These are phyloP conservation scores for Fusarium sp. DNA, from an alignment of 2,329 filamentous ascomycete genomes.

Conservation along the genomic window DNA sequence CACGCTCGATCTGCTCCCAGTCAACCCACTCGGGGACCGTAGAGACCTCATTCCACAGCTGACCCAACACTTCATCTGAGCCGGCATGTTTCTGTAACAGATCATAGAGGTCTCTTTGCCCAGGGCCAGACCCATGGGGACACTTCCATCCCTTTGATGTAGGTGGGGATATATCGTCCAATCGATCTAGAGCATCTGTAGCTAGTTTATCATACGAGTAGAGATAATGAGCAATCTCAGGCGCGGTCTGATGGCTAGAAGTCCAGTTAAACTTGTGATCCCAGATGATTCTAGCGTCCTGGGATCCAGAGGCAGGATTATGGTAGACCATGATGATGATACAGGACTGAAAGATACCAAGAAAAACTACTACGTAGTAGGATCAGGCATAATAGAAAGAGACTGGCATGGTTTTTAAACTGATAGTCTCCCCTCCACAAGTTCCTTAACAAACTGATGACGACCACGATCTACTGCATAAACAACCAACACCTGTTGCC, in stretches of 20 bases:
- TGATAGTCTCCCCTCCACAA: not conserved
- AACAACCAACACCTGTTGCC: constrained; percentile 11
- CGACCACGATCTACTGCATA: constrained; percentile 29
- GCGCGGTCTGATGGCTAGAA: constrained; percentile 67
- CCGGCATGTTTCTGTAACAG: constrained; percentile 68
- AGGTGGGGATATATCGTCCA: constrained; percentile 67
- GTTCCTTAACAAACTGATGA: constrained; percentile 10
- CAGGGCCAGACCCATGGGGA: constrained; percentile 42
- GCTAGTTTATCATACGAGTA: constrained; percentile 75
- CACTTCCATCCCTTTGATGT: constrained; percentile 45
- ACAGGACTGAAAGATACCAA: not conserved
- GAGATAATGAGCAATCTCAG: constrained; percentile 69
- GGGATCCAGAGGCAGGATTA: not conserved
- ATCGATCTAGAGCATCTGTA: constrained; percentile 70
- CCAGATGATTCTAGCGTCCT: constrained; percentile 36
- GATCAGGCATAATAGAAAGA: not conserved
- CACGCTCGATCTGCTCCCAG: constrained; percentile 78
- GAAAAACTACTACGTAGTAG: not conserved
- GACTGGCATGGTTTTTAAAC: not conserved
- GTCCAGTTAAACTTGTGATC: constrained; percentile 76
- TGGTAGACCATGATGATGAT: constrained; percentile 23
- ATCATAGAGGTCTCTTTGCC: constrained; percentile 69
- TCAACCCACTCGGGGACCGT: constrained; percentile 79
- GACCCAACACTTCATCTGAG: constrained; percentile 63
- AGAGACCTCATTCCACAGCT: constrained; percentile 74